Percentiles rank a stretch among this genome's conserved stretches.
Evolutionary conservation across 2,329 filamentous ascomycete genomes (phyloP).

Genomic region (Domatiomyces globalis): DNA sequence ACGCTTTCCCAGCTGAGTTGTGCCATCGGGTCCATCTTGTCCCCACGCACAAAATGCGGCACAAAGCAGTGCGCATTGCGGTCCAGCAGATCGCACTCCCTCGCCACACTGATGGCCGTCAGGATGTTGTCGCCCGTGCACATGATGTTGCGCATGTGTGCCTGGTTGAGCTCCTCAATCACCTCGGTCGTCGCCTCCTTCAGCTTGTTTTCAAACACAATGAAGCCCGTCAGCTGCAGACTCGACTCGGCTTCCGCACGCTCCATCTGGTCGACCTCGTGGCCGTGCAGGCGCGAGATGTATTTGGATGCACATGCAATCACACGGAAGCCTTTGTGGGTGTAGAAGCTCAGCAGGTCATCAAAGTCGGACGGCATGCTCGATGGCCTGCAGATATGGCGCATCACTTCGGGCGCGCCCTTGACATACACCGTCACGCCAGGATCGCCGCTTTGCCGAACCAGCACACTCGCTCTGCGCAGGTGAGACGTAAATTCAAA

Average conservation of each 20-base stretch:
- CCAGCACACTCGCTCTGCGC: slow-evolving; percentile 80
- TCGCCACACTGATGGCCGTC: slow-evolving; percentile 87
- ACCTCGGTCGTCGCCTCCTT: slow-evolving; percentile 74
- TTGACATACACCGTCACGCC: slow-evolving; percentile 88
- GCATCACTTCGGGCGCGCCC: slow-evolving; percentile 91
- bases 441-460: slow-evolving; percentile 62
- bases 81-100: slow-evolving; percentile 75
- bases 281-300: slow-evolving; percentile 75
- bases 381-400: slow-evolving; percentile 72
- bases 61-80: slow-evolving; percentile 79
- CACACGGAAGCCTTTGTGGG: slow-evolving; percentile 87
- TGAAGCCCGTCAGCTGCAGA: slow-evolving; percentile 85
- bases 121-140: slow-evolving; percentile 96
- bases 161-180: slow-evolving; percentile 64
- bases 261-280: slow-evolving; percentile 88
- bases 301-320: slow-evolving; percentile 90
- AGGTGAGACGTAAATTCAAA: slow-evolving; percentile 95
- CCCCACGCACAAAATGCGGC: slow-evolving; percentile 69
- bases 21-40: slow-evolving; percentile 57
- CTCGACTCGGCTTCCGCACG: slow-evolving; percentile 69
- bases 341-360: slow-evolving; percentile 77
- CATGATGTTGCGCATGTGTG: slow-evolving; percentile 84
- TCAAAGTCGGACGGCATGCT: slow-evolving; percentile 82
- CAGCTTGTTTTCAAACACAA: slow-evolving; percentile 96
- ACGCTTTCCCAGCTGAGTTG: slow-evolving; percentile 82